Evolutionary conservation across 495 filamentous ascomycete genomes (phyloP), one percentile per base, ranked within the genome.

Genomic region (Aspergillus sclerotioniger): DNA sequence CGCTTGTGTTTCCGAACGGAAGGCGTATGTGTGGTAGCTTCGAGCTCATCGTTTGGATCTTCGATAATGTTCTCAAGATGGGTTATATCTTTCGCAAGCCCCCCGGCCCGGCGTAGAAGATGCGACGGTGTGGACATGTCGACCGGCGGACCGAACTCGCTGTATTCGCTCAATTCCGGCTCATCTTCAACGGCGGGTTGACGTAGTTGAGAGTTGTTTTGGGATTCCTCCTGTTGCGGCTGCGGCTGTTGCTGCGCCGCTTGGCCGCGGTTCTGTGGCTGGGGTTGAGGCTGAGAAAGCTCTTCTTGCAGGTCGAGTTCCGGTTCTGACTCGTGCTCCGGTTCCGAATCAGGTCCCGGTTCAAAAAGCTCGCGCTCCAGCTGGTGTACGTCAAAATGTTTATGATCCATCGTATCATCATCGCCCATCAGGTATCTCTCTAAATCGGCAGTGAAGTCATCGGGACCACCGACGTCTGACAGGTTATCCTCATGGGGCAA

Each of bases 361-460:
- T 70, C 56, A 47, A 31, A 32, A 1, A 50, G 32, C 1, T 32
- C 25, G 16, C 16, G 47, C 13, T 50, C 47, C 1, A 16, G 25
- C 47, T 25, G 47, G n/a, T 31, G 15, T 21, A 15, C 51, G 1
- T 32, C 16, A 3, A 59, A 58, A 59, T 45, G 41, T 32, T 62
- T 57, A 29, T 49, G 51, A 17, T 72, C 54, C 62, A 66, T 58
- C 48, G 61, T 54, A 51, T 69, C 64, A 10, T 69, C 59, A 3
- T 75, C 71, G 6, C 76, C 76, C 60, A 74, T 70, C 51, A 82
- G 65, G 57, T 80, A 82, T 47, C 73, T 72, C 44, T 80, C 78
- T 58, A 82, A 53, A 50, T 81, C 79, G 25, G 75, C 63, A 0
- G 80, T 82, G 33, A 82, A 82, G 57, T 82, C 80, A 33, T 79